Evolutionary conservation across 192 early-diverging fungal genomes (phyloP).

Genomic region (Rhizophagus sp.): DNA sequence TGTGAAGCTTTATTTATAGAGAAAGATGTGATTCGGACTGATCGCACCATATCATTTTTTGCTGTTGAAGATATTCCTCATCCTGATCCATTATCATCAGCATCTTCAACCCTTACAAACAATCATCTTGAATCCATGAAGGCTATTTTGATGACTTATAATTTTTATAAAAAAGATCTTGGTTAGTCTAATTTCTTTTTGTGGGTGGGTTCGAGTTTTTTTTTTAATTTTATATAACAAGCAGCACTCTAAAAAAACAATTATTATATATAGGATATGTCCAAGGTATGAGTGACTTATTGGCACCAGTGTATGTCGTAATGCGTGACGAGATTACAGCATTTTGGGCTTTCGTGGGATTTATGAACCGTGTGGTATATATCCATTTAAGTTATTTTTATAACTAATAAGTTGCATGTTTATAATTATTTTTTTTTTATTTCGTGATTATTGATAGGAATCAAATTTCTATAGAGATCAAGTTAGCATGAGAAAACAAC

Average conservation of each 20-base stretch:
- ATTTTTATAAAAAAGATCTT: constrained; percentile 77
- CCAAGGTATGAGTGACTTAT: constrained; percentile 97
- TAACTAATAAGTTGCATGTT: background rate
- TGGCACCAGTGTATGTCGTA: constrained; percentile 86
- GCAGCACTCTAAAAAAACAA: background rate
- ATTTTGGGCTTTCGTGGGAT: constrained; percentile 90
- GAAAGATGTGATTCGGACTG: constrained; percentile 97
- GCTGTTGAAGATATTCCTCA: constrained; percentile 63
- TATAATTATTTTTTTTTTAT: constrained; percentile 4
- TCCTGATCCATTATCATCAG: constrained; percentile 37
- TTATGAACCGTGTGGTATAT: constrained; percentile 86
- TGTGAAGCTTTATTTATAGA: constrained; percentile 46
- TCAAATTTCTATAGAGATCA: constrained; percentile 92
- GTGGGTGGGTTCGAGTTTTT: background rate
- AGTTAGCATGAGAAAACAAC: constrained; percentile 89
- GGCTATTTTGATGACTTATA: constrained; percentile 91
- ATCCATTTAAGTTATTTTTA: constrained; percentile 32
- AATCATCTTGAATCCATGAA: constrained; percentile 85
- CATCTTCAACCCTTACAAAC: constrained; percentile 50
- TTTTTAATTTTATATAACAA: background rate
- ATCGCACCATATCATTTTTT: constrained; percentile 84
- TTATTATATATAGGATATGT: constrained; percentile 71
- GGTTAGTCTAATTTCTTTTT: constrained; percentile 38
- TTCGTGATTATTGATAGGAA: constrained; percentile 43
- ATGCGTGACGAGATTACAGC: constrained; percentile 86